Conservation (phyloP, 2,329 filamentous ascomycete genomes). For the Monosporascus sp. region DNA sequence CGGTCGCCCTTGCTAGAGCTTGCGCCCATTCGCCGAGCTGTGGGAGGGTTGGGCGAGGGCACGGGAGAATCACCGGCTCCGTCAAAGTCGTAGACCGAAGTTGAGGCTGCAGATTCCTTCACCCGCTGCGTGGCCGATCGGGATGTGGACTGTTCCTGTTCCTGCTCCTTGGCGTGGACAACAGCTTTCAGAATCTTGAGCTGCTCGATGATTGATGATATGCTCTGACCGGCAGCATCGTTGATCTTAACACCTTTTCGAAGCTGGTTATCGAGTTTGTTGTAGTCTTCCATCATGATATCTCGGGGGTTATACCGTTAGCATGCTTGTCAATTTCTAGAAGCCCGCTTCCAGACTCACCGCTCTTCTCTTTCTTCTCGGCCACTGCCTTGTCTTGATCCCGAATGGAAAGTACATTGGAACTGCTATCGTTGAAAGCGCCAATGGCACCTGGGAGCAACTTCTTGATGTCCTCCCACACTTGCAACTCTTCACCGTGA, state of each 20-base stretch:
- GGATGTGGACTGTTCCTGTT: constrained; percentile 23
- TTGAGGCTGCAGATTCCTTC: constrained; percentile 20
- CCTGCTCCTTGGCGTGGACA: constrained; percentile 35
- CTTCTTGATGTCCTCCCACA: constrained; percentile 36
- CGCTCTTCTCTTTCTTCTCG: constrained; percentile 27
- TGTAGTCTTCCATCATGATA: constrained; percentile 23
- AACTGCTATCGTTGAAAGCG: constrained; percentile 34
- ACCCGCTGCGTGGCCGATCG: constrained; percentile 19
- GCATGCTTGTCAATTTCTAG: constrained; percentile 21
- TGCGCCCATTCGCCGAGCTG: constrained; percentile 30
- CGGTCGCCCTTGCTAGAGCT: constrained; percentile 32
- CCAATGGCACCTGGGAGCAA: constrained; percentile 30
- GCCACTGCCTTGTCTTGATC: constrained; percentile 34
- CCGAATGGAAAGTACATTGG: constrained; percentile 30
- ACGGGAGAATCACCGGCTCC: constrained; percentile 36
- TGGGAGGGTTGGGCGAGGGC: constrained; percentile 32
- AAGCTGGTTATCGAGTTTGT: constrained; percentile 26
- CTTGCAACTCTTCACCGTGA: constrained; percentile 36
- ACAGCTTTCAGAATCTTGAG: constrained; percentile 34
- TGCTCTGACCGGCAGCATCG: constrained; percentile 18
- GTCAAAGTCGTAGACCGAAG: constrained; percentile 39
- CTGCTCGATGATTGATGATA: constrained; percentile 31
- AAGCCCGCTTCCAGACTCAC: constrained; percentile 23
- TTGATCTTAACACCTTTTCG: constrained; percentile 29
- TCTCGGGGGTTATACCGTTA: constrained; percentile 22